Percentiles rank a stretch among this genome's conserved stretches.
These are phyloP conservation scores for Arachis hypogaea DNA, from an alignment of 306 rosid genomes.

Conservation along the genomic window DNA sequence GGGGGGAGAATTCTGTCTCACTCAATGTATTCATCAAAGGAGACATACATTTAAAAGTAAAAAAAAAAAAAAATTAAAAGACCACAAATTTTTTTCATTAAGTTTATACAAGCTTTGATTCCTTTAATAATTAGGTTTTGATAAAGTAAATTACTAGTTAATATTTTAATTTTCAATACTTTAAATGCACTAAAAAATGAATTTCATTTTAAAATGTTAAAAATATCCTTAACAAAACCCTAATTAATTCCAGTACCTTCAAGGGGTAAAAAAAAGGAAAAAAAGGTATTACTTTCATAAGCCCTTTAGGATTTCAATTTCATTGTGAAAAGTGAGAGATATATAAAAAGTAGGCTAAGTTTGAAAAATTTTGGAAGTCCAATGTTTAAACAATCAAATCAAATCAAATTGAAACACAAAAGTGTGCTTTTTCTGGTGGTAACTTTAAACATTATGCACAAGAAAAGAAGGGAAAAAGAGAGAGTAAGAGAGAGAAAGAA, in stretches of 20 bases:
- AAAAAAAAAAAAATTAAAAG: neutral
- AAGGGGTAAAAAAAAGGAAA: neutral
- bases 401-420: conserved; percentile 24
- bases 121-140: neutral
- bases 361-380: conserved; percentile 21
- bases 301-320: conserved; percentile 13
- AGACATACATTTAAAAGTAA: conserved; percentile 31
- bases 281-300: neutral
- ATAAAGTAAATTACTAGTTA: no score
- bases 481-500: neutral
- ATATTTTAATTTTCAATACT: no score
- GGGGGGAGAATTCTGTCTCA: conserved; percentile 47
- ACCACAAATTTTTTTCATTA: neutral
- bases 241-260: neutral
- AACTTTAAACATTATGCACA: conserved; percentile 8
- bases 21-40: conserved; percentile 44
- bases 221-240: no score
- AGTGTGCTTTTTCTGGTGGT: conserved; percentile 3
- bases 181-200: no score
- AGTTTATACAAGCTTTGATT: neutral
- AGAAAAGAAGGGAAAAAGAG: conserved; percentile 38
- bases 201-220: no score
- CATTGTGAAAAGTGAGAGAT: neutral
- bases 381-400: neutral
- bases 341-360: neutral